phyloP scores from a whole-genome alignment of 78 protist genomes.

The Diacronema lutheri region DNA sequence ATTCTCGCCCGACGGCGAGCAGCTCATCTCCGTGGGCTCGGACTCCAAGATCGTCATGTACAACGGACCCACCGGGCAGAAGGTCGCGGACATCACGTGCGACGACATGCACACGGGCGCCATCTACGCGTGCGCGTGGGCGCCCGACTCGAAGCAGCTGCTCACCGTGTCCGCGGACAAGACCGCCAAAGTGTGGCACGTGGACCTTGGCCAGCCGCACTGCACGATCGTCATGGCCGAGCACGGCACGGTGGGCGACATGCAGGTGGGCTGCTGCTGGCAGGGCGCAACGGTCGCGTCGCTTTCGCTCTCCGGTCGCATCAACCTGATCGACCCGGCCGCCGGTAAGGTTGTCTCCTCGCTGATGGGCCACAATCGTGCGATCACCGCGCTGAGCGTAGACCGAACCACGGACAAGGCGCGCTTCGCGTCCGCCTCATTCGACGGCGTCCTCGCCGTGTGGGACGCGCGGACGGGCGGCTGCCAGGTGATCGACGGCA shows the following conservation, averaged over 20 bases:
- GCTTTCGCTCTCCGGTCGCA: background rate
- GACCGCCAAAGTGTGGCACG: constrained; percentile 49
- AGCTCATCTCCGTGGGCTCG: constrained; percentile 34
- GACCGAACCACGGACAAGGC: background rate
- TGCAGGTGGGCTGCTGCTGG: constrained; percentile 11
- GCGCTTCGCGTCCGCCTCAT: background rate
- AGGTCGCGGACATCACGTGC: constrained; percentile 33
- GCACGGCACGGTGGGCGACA: background rate
- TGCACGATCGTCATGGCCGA: background rate
- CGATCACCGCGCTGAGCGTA: background rate
- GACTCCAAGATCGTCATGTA: constrained; percentile 21
- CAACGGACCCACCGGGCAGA: constrained; percentile 89
- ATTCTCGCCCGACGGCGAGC: constrained; percentile 77
- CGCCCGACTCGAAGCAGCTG: constrained; percentile 52
- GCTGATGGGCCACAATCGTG: background rate
- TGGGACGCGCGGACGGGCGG: background rate
- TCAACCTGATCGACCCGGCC: background rate
- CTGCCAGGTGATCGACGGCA: background rate
- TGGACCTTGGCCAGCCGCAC: background rate
- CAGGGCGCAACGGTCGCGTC: too few relatives aligned
- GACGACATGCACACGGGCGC: constrained; percentile 42
- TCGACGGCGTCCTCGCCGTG: background rate
- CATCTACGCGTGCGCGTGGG: constrained; percentile 61
- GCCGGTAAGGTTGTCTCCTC: background rate
- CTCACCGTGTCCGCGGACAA: constrained; percentile 83